These are phyloP conservation scores for Colletotrichum orbiculare DNA, from an alignment of 2,329 filamentous ascomycete species.

Conservation along the genomic window DNA sequence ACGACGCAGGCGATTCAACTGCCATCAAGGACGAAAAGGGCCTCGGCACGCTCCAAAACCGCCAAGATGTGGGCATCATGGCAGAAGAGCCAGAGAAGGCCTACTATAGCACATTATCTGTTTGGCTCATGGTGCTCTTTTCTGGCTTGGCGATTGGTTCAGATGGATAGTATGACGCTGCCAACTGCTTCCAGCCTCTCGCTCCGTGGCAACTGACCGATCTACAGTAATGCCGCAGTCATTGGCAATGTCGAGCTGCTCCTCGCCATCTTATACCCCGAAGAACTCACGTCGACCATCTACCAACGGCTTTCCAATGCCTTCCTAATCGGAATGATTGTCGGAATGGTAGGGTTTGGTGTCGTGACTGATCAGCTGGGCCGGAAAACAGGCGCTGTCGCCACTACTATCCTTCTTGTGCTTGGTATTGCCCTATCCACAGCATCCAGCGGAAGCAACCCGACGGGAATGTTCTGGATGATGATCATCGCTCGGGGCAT, in stretches of 20 bases:
- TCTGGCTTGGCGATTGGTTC: conserved; percentile 58
- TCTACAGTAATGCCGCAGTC: conserved; percentile 52
- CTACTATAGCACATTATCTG: conserved; percentile 53
- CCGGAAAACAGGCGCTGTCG: conserved; percentile 59
- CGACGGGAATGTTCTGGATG: conserved; percentile 61
- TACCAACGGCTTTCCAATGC: conserved; percentile 65
- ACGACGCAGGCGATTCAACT: not conserved
- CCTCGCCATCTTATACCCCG: conserved; percentile 53
- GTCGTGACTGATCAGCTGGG: conserved; percentile 61
- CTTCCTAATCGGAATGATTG: conserved; percentile 65
- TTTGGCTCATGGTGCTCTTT: conserved; percentile 57
- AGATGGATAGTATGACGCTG: conserved; percentile 52
- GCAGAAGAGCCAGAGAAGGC: conserved; percentile 38
- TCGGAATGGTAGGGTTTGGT: conserved; percentile 67
- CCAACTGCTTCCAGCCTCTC: conserved; percentile 10
- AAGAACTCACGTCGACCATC: conserved; percentile 54
- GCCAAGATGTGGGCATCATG: not conserved
- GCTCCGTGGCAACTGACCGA: conserved; percentile 2
- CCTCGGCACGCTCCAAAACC: not conserved
- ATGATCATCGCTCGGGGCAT: conserved; percentile 55
- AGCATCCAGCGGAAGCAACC: conserved; percentile 52
- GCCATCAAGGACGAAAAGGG: not conserved
- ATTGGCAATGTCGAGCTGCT: conserved; percentile 58
- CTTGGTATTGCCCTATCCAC: conserved; percentile 59
- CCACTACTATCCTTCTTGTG: conserved; percentile 58